Percentiles rank a stretch among this genome's conserved stretches.
Evolutionary conservation across 1,284 basidiomycete genomes (phyloP).

Genomic region (Rhodotorula sp.): DNA sequence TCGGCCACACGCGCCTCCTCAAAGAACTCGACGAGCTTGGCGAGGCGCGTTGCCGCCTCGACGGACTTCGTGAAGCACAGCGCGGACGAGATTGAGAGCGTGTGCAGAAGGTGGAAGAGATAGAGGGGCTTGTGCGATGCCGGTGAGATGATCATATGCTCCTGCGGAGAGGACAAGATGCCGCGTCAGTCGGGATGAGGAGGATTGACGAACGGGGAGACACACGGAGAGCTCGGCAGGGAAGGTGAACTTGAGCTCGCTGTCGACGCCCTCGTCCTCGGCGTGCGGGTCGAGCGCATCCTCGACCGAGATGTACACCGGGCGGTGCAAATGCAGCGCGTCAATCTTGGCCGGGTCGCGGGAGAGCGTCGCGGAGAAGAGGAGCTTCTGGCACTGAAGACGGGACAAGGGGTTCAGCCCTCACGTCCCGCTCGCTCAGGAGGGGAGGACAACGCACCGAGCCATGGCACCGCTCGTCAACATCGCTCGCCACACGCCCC

Average conservation of each 20-base stretch:
- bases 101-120: slow-evolving; percentile 81
- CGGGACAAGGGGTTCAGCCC: slow-evolving; percentile 33
- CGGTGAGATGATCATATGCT: slow-evolving; percentile 82
- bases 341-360: slow-evolving; percentile 90
- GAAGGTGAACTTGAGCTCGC: slow-evolving; percentile 74
- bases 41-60: slow-evolving; percentile 81
- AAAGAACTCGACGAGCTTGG: slow-evolving; percentile 80
- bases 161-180: slow-evolving; percentile 60
- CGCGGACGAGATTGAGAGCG: slow-evolving; percentile 51
- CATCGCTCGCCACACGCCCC: slow-evolving; percentile 20
- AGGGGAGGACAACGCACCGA: slow-evolving; percentile 15
- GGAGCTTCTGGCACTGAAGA: slow-evolving; percentile 82
- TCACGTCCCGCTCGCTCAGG: no score
- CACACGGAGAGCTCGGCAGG: slow-evolving; percentile 71
- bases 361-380: slow-evolving; percentile 96
- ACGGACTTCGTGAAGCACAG: slow-evolving; percentile 96
- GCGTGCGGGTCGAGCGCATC: slow-evolving; percentile 47
- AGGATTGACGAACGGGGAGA: slow-evolving; percentile 5
- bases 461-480: slow-evolving; percentile 18
- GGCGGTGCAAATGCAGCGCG: slow-evolving; percentile 73
- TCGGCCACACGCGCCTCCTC: slow-evolving; percentile 47
- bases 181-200: background rate
- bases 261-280: slow-evolving; percentile 56
- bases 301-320: slow-evolving; percentile 87
- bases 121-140: slow-evolving; percentile 82